Percentiles rank a stretch among this genome's conserved stretches.
phyloP scores from a whole-genome alignment of 352 stramenopile genomes.

The Blastocystis sp. region DNA sequence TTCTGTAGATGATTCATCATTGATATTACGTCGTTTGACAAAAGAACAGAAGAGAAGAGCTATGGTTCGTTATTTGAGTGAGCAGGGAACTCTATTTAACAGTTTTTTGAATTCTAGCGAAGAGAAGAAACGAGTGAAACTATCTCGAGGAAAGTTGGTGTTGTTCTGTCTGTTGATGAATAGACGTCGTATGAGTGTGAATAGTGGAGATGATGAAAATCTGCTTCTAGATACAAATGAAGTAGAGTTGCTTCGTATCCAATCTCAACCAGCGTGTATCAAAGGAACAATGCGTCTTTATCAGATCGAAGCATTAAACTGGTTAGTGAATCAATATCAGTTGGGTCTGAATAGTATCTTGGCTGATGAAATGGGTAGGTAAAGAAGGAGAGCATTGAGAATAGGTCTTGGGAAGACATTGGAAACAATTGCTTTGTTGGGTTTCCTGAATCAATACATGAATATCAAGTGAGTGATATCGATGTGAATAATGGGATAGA shows the following conservation, averaged over 20 bases:
- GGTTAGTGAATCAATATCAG: conserved; percentile 89
- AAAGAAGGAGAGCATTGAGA: neutral
- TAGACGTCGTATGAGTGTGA: conserved; percentile 15
- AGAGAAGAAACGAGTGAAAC: neutral
- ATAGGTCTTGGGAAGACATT: conserved; percentile 90
- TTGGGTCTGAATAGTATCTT: conserved; percentile 96
- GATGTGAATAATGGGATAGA: conserved; percentile 69
- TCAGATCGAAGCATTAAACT: conserved; percentile 93
- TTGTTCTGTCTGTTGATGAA: neutral
- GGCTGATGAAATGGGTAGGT: conserved; percentile 79
- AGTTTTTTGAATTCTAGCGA: neutral
- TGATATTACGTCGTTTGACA: neutral
- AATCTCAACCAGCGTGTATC: conserved; percentile 75
- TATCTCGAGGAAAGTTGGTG: neutral
- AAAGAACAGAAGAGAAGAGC: neutral
- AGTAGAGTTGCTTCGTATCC: conserved; percentile 73
- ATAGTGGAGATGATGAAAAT: neutral
- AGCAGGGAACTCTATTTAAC: neutral
- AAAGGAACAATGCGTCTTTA: conserved; percentile 86
- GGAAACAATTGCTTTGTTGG: conserved; percentile 75
- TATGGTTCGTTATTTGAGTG: neutral
- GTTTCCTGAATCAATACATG: conserved; percentile 77
- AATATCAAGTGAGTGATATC: conserved; percentile 64
- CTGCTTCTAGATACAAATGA: neutral
- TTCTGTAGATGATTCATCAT: neutral